Percentiles rank a stretch among this genome's conserved stretches.
phyloP scores from a whole-genome alignment of 2,329 filamentous ascomycete genomes.

The Epichloe typhina region DNA sequence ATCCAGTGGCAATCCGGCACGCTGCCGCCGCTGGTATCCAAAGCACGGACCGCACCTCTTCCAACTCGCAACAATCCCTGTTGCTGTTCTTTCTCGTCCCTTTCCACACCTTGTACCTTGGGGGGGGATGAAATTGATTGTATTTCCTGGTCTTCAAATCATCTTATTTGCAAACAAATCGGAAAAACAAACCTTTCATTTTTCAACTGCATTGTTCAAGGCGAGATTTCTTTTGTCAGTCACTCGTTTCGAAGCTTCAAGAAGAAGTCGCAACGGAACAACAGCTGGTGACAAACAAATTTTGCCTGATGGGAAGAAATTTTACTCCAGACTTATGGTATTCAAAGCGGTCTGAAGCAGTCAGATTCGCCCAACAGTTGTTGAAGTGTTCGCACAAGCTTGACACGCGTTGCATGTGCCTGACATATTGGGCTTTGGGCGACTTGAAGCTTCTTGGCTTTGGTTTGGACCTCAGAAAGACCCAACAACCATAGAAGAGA shows the following conservation, averaged over 20 bases:
- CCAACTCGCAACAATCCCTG: background rate
- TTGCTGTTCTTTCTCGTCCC: no score
- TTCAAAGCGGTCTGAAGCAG: background rate
- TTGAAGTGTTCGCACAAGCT: no score
- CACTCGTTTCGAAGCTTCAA: background rate
- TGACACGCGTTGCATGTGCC: no score
- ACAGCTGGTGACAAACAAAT: background rate
- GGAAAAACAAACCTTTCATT: background rate
- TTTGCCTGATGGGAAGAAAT: background rate
- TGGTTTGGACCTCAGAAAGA: no score
- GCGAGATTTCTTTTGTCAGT: background rate
- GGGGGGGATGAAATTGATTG: no score
- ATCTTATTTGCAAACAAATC: background rate
- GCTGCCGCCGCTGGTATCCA: background rate
- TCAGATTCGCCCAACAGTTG: background rate
- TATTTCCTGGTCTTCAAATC: no score
- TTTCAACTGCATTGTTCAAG: background rate
- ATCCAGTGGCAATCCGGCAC: background rate
- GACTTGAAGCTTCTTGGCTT: no score
- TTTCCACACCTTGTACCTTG: no score
- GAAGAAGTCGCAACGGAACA: no score
- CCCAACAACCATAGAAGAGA: no score
- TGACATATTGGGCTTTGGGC: no score
- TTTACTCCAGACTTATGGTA: background rate
- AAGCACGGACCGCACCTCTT: background rate